Evolutionary conservation across 495 filamentous ascomycete genomes (phyloP).

Genomic region (Penicillium simplicissimum): DNA sequence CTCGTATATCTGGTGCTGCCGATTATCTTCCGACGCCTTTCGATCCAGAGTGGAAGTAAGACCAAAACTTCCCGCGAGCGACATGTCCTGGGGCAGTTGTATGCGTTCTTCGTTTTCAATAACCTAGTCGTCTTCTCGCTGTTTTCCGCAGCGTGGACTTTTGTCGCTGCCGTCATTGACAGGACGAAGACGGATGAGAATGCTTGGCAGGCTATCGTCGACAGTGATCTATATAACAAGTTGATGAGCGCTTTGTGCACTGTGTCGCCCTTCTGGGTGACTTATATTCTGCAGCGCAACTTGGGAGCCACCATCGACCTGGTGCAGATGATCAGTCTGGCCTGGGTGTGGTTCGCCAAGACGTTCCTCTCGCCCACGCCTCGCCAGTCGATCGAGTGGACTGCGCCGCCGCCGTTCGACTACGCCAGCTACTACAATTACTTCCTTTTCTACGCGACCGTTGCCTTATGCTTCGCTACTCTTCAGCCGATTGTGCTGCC

Average conservation of each 20-base stretch:
- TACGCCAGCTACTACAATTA: slow-evolving; percentile 96
- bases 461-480: slow-evolving; percentile 81
- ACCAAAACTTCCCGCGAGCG: slow-evolving; percentile 91
- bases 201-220: slow-evolving; percentile 67
- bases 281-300: slow-evolving; percentile 89
- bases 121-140: slow-evolving; percentile 92
- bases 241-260: slow-evolving; percentile 70
- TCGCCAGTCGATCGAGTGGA: slow-evolving; percentile 88
- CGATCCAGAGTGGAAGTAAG: slow-evolving; percentile 76
- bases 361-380: slow-evolving; percentile 87
- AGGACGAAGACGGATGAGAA: slow-evolving; percentile 50
- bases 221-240: slow-evolving; percentile 58
- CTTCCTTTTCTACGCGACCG: slow-evolving; percentile 91
- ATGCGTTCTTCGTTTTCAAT: slow-evolving; percentile 97
- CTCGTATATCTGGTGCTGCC: slow-evolving; percentile 86
- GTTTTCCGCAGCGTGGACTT: slow-evolving; percentile 77
- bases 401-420: slow-evolving; percentile 89
- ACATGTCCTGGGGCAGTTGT: slow-evolving; percentile 90
- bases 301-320: slow-evolving; percentile 89
- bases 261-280: slow-evolving; percentile 90
- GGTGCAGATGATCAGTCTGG: slow-evolving; percentile 75
- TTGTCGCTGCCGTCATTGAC: slow-evolving; percentile 63
- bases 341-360: slow-evolving; percentile 78
- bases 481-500: slow-evolving; percentile 91
- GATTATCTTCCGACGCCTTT: slow-evolving; percentile 83